Evolutionary conservation across 2,329 filamentous ascomycete genomes (phyloP).

Genomic region (Nannizziopsis barbatae): DNA sequence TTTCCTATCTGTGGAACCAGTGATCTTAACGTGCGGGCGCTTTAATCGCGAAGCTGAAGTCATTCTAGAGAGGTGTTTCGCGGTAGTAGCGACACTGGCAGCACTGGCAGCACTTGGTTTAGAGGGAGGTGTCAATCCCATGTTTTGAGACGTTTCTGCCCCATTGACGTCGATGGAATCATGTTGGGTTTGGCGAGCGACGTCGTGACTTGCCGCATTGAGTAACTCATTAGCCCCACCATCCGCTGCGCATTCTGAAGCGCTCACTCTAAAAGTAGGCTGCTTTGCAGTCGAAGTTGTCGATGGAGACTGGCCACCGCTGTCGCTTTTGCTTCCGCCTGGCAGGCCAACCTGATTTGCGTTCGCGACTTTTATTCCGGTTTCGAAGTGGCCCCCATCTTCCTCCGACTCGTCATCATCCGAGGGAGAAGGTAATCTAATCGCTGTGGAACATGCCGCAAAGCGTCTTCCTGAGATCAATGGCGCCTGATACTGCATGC

Average conservation of each 20-base stretch:
- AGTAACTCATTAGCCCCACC: not conserved
- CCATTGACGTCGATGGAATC: not conserved
- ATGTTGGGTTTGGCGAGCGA: not conserved
- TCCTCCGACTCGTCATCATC: not conserved
- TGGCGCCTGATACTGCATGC: not conserved
- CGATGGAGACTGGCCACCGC: no score
- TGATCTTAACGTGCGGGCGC: conserved; percentile 13
- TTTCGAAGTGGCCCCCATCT: not conserved
- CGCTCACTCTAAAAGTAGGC: no score
- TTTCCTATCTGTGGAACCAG: not conserved
- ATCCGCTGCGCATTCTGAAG: not conserved
- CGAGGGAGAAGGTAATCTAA: not conserved
- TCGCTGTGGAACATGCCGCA: not conserved
- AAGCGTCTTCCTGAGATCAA: not conserved
- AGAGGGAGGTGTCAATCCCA: not conserved
- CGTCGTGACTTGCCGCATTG: not conserved
- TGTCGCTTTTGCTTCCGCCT: no score
- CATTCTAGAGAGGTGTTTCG: not conserved
- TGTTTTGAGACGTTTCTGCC: not conserved
- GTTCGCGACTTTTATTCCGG: not conserved
- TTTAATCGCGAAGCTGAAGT: conserved; percentile 13
- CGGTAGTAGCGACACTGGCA: not conserved
- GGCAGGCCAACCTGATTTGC: no score
- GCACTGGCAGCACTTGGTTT: not conserved
- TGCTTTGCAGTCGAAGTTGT: no score